A percentile compares a stretch with the other conserved stretches of the same genome.
These are phyloP conservation scores for Tympanopsis confertula DNA, from an alignment of 2,329 filamentous ascomycete genomes.

Conservation along the genomic window DNA sequence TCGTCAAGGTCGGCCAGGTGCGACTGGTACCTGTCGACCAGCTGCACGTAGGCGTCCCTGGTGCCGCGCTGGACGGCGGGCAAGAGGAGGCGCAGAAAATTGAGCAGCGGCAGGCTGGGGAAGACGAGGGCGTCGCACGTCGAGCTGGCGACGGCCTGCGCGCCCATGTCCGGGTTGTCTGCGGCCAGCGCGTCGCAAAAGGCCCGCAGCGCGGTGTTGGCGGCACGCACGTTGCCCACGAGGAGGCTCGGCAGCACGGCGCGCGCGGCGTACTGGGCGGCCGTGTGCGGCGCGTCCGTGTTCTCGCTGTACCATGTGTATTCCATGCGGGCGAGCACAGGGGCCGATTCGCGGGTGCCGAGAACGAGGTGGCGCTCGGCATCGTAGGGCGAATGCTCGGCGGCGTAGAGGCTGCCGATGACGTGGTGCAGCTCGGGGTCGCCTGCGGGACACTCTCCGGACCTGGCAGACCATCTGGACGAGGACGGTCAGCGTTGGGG, in stretches of 20 bases:
- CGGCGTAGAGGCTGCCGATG: constrained; percentile 75
- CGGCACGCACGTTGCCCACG: constrained; percentile 78
- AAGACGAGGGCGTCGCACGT: constrained; percentile 70
- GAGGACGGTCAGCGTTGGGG: constrained; percentile 3
- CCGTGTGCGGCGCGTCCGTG: constrained; percentile 72
- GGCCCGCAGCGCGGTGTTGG: constrained; percentile 68
- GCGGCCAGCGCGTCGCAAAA: constrained; percentile 58
- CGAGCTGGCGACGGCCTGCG: constrained; percentile 70
- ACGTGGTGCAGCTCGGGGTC: constrained; percentile 94
- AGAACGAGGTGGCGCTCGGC: constrained; percentile 82
- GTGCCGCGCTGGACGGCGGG: constrained; percentile 71
- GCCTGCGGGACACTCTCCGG: constrained; percentile 77
- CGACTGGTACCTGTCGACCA: constrained; percentile 69
- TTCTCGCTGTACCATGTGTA: constrained; percentile 83
- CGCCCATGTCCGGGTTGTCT: constrained; percentile 44
- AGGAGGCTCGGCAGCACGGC: constrained; percentile 85
- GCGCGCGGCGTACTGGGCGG: constrained; percentile 73
- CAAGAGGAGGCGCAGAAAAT: constrained; percentile 79
- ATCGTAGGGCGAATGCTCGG: constrained; percentile 85
- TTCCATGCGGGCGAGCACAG: constrained; percentile 70
- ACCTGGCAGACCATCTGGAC: constrained; percentile 68
- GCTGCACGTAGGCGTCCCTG: constrained; percentile 68
- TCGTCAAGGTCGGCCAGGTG: constrained; percentile 66
- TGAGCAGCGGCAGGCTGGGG: constrained; percentile 83
- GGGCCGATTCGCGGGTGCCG: constrained; percentile 79